Base-by-base conservation (phyloP, 2,329 filamentous ascomycete genomes). In the Trichothecium sympodiale region DNA sequence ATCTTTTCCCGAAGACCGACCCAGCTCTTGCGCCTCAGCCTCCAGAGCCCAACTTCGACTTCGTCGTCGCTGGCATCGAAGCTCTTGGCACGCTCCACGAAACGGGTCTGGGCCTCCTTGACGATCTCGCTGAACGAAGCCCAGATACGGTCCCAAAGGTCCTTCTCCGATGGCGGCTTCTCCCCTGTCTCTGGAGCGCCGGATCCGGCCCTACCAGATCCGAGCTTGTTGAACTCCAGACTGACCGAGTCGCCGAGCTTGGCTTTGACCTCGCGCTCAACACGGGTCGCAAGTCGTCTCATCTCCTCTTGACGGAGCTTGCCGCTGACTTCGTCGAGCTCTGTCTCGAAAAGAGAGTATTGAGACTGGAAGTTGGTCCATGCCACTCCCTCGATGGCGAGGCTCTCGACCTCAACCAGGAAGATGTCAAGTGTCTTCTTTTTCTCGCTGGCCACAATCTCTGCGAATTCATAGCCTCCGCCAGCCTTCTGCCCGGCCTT, bases 101-200 rank as follows among this genome's bases (percentile, higher is more conserved):
- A 96, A 37, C 87, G 76, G 18, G 67, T 69, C 57, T 95, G 86
- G 9, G 91, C 89, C 52, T 94, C 85, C 36, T 75, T 71, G 14
- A 96, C 87, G 8, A 88, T 83, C 10, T 77, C 73, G 6, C 75
- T 79, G 51, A 98, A 98, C 26, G 86, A 74, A 23, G 61, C 74
- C 91, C 91, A 98, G 50, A 98, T 82, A 28, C 89, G 79, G 54
- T 98, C 91, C 91, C 93, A 98, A 13, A 98, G 77, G 37, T 87
- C 82, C 55, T 83, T 87, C 57, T 96, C 89, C 0, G 72, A 64
- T 1, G 67, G 52, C 2, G 81, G 77, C 57, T 81, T 85, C 39
- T 86, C 80, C 2, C 80, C 83, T 4, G 70, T 67, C 49, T 88
- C 86, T 1, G 87, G 83, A 1, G 85, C 86, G 36, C 84, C 86